phyloP scores from a whole-genome alignment of 2,329 filamentous ascomycete species.

The Emergomyces orientalis region DNA sequence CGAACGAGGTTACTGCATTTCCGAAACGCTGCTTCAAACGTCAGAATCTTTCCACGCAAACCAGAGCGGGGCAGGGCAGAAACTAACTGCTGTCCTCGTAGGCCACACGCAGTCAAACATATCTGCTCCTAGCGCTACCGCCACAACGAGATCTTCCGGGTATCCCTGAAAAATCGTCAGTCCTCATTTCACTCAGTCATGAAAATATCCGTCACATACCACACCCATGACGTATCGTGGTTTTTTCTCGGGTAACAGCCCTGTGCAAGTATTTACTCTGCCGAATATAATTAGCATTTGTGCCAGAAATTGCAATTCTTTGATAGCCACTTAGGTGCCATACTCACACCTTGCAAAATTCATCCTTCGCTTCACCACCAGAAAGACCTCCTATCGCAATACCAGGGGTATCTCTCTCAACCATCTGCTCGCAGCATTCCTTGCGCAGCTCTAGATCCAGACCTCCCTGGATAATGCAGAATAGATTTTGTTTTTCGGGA shows the following conservation, averaged over 20 bases:
- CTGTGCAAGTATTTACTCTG: constrained; percentile 71
- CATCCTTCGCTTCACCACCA: constrained; percentile 86
- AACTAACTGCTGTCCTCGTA: constrained; percentile 68
- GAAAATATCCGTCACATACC: constrained; percentile 32
- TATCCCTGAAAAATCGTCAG: constrained; percentile 53
- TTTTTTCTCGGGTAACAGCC: constrained; percentile 74
- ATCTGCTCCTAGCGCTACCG: constrained; percentile 85
- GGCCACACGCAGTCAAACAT: constrained; percentile 99
- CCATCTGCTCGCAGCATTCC: constrained; percentile 79
- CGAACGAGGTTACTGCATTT: constrained; percentile 74
- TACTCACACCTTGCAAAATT: constrained; percentile 71
- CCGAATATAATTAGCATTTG: constrained; percentile 10
- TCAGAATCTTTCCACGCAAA: not conserved
- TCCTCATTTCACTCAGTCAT: not conserved
- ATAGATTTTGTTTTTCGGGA: constrained; percentile 77
- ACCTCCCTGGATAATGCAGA: constrained; percentile 97
- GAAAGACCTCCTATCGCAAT: constrained; percentile 94
- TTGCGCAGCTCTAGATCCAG: constrained; percentile 77
- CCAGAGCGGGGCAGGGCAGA: not conserved
- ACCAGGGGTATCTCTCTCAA: constrained; percentile 80
- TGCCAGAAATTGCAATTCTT: not conserved
- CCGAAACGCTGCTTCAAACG: constrained; percentile 58
- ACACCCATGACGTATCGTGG: constrained; percentile 99
- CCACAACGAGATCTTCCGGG: constrained; percentile 89
- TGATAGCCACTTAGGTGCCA: not conserved